Evolutionary conservation across 345 rosid species (phyloP), one percentile per base, ranked within the genome.

Genomic region (Brassica nigra): DNA sequence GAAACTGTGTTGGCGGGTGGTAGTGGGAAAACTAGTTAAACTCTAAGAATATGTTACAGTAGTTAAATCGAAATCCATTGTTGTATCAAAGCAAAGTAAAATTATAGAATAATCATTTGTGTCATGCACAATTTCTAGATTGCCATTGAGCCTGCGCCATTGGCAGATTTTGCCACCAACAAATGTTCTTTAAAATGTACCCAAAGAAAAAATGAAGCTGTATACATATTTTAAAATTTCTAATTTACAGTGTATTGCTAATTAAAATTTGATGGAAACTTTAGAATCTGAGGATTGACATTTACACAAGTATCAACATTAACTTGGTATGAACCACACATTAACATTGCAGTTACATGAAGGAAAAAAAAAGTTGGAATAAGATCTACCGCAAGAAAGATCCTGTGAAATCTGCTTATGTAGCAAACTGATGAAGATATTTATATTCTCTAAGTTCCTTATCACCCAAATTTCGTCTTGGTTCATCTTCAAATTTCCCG

Each of bases 391-490:
- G 3, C 20, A 75, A 2, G 16, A 67, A 57, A 57, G 59, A 39
- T 67, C 27, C 8, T 63, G 10, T 34, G 44, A 39, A 39, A 39
- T 39, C 44, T 39, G 11, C 44, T 8, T 39, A 8, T 39, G 44
- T 2, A 63, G 42, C 34, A 71, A 33, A 36, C 31, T 49, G 64
- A 77, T 64, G 16, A 4, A 0, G 34, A 66, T 58, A 42, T 29
- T 2, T 42, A 73, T 73, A 79, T 61, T 68, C 75, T 68, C 42
- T 5, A 61, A 18, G 23, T 15, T 34, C 39, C 42, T 59, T 20
- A 39, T 42, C 49, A n/a, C 82, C 55, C n/a, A 68, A 74, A 74
- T 67, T 37, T 69, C 16, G 75, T 61, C 82, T 79, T 73, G 70
- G 70, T 74, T 79, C 82, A 79, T 79, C 70, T 62, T 79, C 78